Conservation (phyloP, 768 basidiomycete genomes). For the Naematelia encephala region DNA sequence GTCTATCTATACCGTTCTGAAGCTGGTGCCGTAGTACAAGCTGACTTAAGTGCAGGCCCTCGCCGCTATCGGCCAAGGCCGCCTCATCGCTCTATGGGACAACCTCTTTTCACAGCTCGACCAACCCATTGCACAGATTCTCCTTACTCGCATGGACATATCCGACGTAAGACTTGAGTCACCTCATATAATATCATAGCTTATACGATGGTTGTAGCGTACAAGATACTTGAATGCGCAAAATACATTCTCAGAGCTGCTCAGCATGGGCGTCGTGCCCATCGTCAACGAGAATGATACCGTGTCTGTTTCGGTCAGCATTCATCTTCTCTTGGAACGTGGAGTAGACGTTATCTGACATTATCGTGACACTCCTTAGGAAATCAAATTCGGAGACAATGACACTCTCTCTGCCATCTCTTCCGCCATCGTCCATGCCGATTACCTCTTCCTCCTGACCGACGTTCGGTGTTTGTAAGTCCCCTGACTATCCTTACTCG, state of each 20-base stretch:
- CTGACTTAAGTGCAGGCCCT: conserved; percentile 62
- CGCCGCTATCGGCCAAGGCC: conserved; percentile 93
- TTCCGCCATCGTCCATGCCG: conserved; percentile 94
- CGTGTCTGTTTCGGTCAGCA: conserved; percentile 81
- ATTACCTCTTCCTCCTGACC: conserved; percentile 92
- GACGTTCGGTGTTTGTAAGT: conserved; percentile 80
- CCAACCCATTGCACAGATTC: conserved; percentile 91
- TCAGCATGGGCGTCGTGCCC: conserved; percentile 91
- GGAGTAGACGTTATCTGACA: not conserved
- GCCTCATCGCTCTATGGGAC: conserved; percentile 95
- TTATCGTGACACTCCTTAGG: conserved; percentile 56
- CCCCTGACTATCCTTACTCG: too few relatives aligned
- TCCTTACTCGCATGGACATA: conserved; percentile 92
- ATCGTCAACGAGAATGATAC: conserved; percentile 99
- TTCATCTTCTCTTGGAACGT: not conserved
- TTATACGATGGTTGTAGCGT: conserved; percentile 58
- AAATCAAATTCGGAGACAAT: conserved; percentile 99
- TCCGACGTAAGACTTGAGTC: conserved; percentile 66
- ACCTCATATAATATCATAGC: not conserved
- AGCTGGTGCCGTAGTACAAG: not conserved
- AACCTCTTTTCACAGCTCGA: conserved; percentile 90
- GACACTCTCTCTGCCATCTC: conserved; percentile 97
- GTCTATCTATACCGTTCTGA: too few relatives aligned
- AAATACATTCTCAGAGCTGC: conserved; percentile 86
- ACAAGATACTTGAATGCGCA: conserved; percentile 95